Evolutionary conservation across 371 early-diverging fungal genomes (phyloP), one percentile per base, ranked within the genome.

Genomic region (Mortierella sp.): DNA sequence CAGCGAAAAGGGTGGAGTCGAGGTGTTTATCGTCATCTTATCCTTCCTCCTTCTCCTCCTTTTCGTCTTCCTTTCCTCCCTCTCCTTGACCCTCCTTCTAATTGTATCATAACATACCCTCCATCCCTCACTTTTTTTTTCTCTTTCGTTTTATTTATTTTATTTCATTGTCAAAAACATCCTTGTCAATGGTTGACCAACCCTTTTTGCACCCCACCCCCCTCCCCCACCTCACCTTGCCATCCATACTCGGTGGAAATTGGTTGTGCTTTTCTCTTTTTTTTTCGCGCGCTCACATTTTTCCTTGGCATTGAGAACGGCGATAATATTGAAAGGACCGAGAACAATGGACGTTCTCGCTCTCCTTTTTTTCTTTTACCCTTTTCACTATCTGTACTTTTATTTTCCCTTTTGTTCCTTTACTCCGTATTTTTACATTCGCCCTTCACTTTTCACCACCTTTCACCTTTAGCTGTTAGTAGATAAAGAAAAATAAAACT

Each of bases 21-120:
- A 58, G n/a, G 19, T 22, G 31, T 34, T 58, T 34, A 31, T 58
- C 22, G 61, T 58, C 61, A 58, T 58, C 61, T 34, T 22, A 58
- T 31, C 22, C 22, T 19, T 34, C 10, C 37, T 58, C 26, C 11
- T 26, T 26, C n/a, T 14, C 1, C 26, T 29, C 61, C 58, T 53
- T 11, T 29, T 29, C 55, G 5, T 55, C 11, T 29, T 24, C 29
- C 55, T 16, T 16, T 55, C 31, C 22, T 34, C 19, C 29, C 22
- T 29, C 16, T 34, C 34, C 10, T n/a, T 53, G 9, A 14, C 29
- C 29, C 53, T 8, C 13, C 34, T 31, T 34, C 19, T 19, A 58
- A 34, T 34, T 58, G 58, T 58, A 58, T 13, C 58, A 58, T 58
- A 58, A 58, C 31, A 58, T 58, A 58, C 58, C 58, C 58, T 58